Evolutionary conservation across 1,284 basidiomycete genomes (phyloP).

Genomic region (Exobasidium rhododendri): DNA sequence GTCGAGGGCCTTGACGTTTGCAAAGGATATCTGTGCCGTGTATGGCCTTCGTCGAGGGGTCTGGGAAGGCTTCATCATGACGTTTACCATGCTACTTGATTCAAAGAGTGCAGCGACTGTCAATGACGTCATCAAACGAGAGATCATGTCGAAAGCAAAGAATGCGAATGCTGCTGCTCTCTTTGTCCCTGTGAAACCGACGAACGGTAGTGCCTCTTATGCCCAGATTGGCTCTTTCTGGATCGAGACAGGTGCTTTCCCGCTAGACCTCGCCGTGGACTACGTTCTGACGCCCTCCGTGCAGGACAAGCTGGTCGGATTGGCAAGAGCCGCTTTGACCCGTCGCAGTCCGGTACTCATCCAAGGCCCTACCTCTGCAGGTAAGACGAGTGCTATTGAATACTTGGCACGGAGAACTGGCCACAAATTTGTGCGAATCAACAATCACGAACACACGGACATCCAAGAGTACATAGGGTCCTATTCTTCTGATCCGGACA

Average conservation of each 20-base stretch:
- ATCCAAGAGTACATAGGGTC: slow-evolving; percentile 96
- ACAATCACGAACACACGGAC: slow-evolving; percentile 99
- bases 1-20: slow-evolving; percentile 84
- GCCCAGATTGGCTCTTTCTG: slow-evolving; percentile 85
- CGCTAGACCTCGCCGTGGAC: slow-evolving; percentile 62
- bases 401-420: slow-evolving; percentile 90
- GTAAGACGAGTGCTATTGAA: slow-evolving; percentile 95
- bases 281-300: slow-evolving; percentile 97
- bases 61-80: slow-evolving; percentile 96
- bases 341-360: slow-evolving; percentile 91
- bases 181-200: slow-evolving; percentile 40
- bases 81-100: slow-evolving; percentile 93
- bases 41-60: slow-evolving; percentile 78
- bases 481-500: slow-evolving; percentile 86
- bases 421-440: slow-evolving; percentile 94
- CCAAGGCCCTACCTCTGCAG: slow-evolving; percentile 95
- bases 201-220: slow-evolving; percentile 19
- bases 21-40: slow-evolving; percentile 71
- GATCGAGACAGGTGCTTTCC: slow-evolving; percentile 71
- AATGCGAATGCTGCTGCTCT: slow-evolving; percentile 60
- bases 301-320: slow-evolving; percentile 85
- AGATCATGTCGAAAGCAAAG: slow-evolving; percentile 77
- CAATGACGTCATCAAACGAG: slow-evolving; percentile 68
- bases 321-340: slow-evolving; percentile 85
- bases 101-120: slow-evolving; percentile 70